A percentile compares a stretch with the other conserved stretches of the same genome.
Evolutionary conservation across 2,329 filamentous ascomycete genomes (phyloP).

Genomic region (Hawksworthiomyces lignivorus): DNA sequence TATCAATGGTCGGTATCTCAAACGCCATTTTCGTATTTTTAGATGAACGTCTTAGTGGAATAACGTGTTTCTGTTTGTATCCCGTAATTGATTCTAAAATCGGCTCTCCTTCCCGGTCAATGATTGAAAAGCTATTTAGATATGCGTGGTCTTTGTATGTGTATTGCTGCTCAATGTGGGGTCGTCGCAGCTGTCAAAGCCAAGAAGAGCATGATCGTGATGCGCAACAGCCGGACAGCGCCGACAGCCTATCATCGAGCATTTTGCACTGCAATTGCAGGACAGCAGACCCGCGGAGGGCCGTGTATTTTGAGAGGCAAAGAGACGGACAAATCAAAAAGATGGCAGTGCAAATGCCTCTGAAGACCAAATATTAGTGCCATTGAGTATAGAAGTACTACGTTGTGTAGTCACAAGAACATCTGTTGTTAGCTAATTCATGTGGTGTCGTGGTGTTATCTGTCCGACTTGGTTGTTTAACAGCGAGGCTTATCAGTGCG

Average conservation of each 20-base stretch:
- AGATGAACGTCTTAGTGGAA: background rate
- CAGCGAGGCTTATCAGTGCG: constrained; percentile 5
- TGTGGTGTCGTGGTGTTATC: background rate
- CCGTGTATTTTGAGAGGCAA: too few relatives aligned
- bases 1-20: constrained; percentile 26
- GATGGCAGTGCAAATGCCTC: too few relatives aligned
- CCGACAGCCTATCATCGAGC: background rate
- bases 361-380: too few relatives aligned
- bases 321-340: too few relatives aligned
- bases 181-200: background rate
- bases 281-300: too few relatives aligned
- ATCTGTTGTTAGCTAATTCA: background rate
- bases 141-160: too few relatives aligned
- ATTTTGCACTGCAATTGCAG: background rate
- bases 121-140: too few relatives aligned
- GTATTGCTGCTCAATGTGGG: background rate
- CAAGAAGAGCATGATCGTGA: too few relatives aligned
- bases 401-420: background rate
- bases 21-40: constrained; percentile 3
- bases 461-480: too few relatives aligned
- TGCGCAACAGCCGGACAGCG: background rate
- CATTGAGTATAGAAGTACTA: too few relatives aligned
- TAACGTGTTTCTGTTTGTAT: too few relatives aligned
- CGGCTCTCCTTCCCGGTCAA: background rate
- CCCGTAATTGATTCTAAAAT: background rate